A percentile compares a stretch with the other conserved stretches of the same genome.
These are phyloP conservation scores for Lunasporangiospora selenospora DNA, from an alignment of 192 early-diverging fungal genomes.

Conservation along the genomic window DNA sequence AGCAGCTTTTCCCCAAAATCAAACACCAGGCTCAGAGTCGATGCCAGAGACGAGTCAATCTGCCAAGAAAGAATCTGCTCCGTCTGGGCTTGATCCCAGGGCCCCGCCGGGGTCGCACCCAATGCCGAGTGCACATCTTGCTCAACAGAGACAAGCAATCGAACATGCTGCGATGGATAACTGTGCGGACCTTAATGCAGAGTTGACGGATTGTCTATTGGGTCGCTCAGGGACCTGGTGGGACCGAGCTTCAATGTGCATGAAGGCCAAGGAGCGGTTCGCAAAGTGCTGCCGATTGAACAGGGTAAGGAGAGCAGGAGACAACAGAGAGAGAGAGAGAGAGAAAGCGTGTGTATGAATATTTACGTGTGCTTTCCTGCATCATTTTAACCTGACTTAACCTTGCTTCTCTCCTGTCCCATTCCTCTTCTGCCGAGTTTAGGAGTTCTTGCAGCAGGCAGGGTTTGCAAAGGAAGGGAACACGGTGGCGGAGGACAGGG, in stretches of 20 bases:
- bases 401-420: too few relatives aligned
- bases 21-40: too few relatives aligned
- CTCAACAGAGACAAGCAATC: conserved; percentile 29
- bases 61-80: too few relatives aligned
- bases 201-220: conserved; percentile 32
- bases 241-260: conserved; percentile 41
- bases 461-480: conserved; percentile 39
- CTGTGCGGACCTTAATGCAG: conserved; percentile 42
- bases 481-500: conserved; percentile 27
- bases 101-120: too few relatives aligned
- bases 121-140: conserved; percentile 2
- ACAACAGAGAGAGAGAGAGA: too few relatives aligned
- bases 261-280: conserved; percentile 30
- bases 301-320: conserved; percentile 23
- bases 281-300: conserved; percentile 31
- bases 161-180: conserved; percentile 29
- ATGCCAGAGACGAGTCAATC: too few relatives aligned
- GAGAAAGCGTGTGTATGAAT: too few relatives aligned
- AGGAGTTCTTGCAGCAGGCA: conserved; percentile 25
- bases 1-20: too few relatives aligned
- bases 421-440: not conserved
- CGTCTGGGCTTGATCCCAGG: too few relatives aligned
- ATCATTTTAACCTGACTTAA: too few relatives aligned
- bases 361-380: too few relatives aligned
- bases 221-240: conserved; percentile 36